These are phyloP conservation scores for Alternaria sp. DNA, from an alignment of 2,329 filamentous ascomycete species.

Conservation along the genomic window DNA sequence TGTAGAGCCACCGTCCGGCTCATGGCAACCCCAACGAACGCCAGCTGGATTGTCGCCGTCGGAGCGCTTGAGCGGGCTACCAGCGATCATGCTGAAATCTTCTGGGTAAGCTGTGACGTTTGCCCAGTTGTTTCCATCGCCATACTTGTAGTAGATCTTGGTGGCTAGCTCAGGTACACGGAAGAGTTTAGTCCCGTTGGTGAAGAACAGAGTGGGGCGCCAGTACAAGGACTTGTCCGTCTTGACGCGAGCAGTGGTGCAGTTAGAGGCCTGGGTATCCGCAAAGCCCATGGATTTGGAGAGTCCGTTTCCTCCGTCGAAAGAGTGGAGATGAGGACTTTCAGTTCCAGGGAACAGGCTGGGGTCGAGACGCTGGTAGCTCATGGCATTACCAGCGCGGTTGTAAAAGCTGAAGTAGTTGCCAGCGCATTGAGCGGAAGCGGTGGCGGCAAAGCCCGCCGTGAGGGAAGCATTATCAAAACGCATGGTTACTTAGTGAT, in stretches of 20 bases:
- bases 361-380: constrained; percentile 50
- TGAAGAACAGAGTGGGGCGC: constrained; percentile 51
- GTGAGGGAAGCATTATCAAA: constrained; percentile 39
- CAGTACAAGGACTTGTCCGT: constrained; percentile 52
- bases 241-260: constrained; percentile 51
- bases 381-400: constrained; percentile 44
- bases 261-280: constrained; percentile 41
- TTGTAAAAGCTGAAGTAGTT: constrained; percentile 53
- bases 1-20: constrained; percentile 34
- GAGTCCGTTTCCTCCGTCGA: constrained; percentile 50
- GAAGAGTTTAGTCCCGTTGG: constrained; percentile 49
- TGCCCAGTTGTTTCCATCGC: constrained; percentile 44
- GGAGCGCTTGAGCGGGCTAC: constrained; percentile 42
- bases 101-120: constrained; percentile 50
- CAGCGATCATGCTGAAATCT: constrained; percentile 51
- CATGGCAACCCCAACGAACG: constrained; percentile 47
- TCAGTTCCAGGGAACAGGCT: constrained; percentile 45
- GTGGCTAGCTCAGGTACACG: constrained; percentile 47
- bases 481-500: constrained; percentile 37
- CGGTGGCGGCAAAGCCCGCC: constrained; percentile 44
- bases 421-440: constrained; percentile 47
- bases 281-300: constrained; percentile 39
- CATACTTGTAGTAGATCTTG: constrained; percentile 53
- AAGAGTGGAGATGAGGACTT: constrained; percentile 51
- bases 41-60: constrained; percentile 42